These are phyloP conservation scores for Hypoxylon cercidicola DNA, from an alignment of 495 filamentous ascomycete species.

Conservation along the genomic window DNA sequence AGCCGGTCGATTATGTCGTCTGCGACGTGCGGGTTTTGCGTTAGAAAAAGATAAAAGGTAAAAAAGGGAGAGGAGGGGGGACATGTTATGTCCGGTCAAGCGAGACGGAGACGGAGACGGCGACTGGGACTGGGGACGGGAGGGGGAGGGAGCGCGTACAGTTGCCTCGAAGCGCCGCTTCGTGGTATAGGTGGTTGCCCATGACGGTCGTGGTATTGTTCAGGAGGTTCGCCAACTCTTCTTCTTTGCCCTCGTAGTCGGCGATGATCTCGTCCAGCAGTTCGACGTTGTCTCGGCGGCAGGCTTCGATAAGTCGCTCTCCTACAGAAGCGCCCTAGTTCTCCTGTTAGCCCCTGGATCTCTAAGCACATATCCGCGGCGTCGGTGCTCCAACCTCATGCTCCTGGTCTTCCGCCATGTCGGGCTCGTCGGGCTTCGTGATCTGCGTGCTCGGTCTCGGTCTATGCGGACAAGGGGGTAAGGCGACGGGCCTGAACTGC, in stretches of 20 bases:
- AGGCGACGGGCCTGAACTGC: no score
- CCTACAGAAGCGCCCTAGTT: conserved; percentile 81
- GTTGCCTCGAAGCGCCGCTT: conserved; percentile 86
- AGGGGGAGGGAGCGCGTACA: conserved; percentile 61
- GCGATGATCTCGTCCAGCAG: conserved; percentile 73
- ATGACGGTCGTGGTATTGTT: conserved; percentile 85
- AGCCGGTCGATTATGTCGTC: conserved; percentile 91
- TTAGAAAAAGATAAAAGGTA: no score
- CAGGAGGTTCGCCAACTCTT: conserved; percentile 72
- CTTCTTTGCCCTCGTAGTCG: conserved; percentile 56
- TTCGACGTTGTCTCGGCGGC: conserved; percentile 88
- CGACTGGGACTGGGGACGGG: not conserved
- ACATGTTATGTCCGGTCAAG: conserved; percentile 5
- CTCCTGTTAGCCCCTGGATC: conserved; percentile 8
- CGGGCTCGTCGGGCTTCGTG: conserved; percentile 3
- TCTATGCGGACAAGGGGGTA: not conserved
- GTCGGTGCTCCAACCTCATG: conserved; percentile 48
- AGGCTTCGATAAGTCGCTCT: conserved; percentile 92
- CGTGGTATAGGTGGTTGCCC: conserved; percentile 87
- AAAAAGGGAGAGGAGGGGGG: conserved; percentile 1
- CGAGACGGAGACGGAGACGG: not conserved
- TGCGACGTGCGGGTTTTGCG: conserved; percentile 46
- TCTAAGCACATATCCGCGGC: not conserved
- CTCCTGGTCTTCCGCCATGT: conserved; percentile 60
- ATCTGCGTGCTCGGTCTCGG: conserved; percentile 1